A percentile compares a stretch with the other conserved stretches of the same genome.
Evolutionary conservation across 345 rosid species (phyloP).

Genomic region (Viola odorata): DNA sequence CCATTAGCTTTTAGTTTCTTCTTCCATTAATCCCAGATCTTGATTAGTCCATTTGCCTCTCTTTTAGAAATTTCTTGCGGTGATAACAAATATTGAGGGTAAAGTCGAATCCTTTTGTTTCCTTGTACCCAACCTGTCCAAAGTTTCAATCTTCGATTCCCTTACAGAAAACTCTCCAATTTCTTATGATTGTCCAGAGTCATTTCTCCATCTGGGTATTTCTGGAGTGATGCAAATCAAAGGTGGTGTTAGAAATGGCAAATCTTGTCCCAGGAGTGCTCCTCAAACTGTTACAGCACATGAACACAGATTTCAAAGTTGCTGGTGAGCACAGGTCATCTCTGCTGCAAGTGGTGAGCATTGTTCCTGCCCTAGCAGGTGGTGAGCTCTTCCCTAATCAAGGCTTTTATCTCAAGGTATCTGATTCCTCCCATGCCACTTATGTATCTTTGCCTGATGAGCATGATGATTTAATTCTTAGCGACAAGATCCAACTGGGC

Average conservation of each 20-base stretch:
- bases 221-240: constrained; percentile 42
- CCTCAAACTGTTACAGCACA: constrained; percentile 90
- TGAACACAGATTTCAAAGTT: constrained; percentile 95
- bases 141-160: constrained; percentile 12
- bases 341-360: constrained; percentile 82
- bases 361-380: constrained; percentile 94
- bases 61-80: constrained; percentile 6
- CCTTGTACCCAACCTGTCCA: neutral
- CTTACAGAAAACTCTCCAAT: constrained; percentile 16
- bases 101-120: constrained; percentile 9
- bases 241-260: constrained; percentile 50
- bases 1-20: constrained; percentile 3
- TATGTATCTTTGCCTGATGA: constrained; percentile 93
- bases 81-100: constrained; percentile 3
- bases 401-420: constrained; percentile 91
- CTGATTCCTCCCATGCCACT: constrained; percentile 98
- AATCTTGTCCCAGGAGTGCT: constrained; percentile 94
- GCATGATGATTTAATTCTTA: constrained; percentile 87
- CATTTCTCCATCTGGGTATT: constrained; percentile 17
- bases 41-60: constrained; percentile 3
- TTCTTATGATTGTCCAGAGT: constrained; percentile 5
- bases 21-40: constrained; percentile 15
- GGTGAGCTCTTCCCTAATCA: constrained; percentile 87
- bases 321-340: constrained; percentile 95
- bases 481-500: constrained; percentile 91